phyloP scores from a whole-genome alignment of 2,329 filamentous ascomycete genomes.

The Penicillium italicum region DNA sequence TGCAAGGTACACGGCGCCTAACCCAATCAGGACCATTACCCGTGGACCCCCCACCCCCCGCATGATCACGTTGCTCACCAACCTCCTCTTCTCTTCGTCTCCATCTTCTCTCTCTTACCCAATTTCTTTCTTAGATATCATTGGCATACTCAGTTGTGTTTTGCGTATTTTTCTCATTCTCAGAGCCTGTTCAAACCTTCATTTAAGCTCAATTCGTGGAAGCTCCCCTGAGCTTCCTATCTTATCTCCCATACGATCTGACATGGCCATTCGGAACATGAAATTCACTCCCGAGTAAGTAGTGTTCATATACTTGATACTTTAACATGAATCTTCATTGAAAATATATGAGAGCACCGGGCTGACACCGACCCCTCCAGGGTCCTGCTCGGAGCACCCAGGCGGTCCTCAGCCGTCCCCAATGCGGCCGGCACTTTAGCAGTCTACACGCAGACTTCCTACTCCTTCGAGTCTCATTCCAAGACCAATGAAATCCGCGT shows the following conservation, averaged over 20 bases:
- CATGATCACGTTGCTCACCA: constrained; percentile 5
- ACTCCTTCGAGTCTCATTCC: constrained; percentile 49
- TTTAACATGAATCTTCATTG: background rate
- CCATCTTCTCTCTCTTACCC: too few relatives aligned
- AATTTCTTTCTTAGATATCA: too few relatives aligned
- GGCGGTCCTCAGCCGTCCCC: constrained; percentile 45
- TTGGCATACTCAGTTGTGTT: background rate
- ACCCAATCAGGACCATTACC: constrained; percentile 3
- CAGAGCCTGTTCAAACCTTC: background rate
- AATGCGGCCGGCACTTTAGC: constrained; percentile 47
- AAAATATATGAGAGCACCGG: background rate
- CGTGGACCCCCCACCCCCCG: background rate
- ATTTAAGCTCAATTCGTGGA: background rate
- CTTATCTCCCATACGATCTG: constrained; percentile 21
- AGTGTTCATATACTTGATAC: background rate
- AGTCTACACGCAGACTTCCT: constrained; percentile 48
- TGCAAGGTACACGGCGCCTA: background rate
- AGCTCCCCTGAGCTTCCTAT: constrained; percentile 17
- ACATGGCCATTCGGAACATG: constrained; percentile 41
- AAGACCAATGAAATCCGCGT: constrained; percentile 47
- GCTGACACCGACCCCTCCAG: constrained; percentile 24
- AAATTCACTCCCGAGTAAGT: constrained; percentile 45
- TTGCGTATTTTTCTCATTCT: background rate
- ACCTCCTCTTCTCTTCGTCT: background rate
- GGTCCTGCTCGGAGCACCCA: constrained; percentile 47